Percentiles rank a stretch among this genome's conserved stretches.
Conservation (phyloP, 805 yeast species). For the Zygosaccharomyces kombuchaensis region DNA sequence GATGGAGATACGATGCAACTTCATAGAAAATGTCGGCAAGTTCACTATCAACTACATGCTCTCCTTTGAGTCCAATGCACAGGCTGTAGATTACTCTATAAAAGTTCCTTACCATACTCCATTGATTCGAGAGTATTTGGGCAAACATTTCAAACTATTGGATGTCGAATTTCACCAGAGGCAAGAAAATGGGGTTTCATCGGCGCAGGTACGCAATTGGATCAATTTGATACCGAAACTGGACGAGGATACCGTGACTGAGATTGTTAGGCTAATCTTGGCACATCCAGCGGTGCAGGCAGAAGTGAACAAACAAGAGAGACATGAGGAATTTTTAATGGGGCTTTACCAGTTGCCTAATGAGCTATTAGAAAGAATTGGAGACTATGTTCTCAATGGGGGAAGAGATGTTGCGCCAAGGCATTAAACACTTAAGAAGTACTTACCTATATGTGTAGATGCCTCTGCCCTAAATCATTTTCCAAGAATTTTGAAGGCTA, state of each 20-base stretch:
- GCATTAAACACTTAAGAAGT: not conserved
- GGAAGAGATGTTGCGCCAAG: not conserved
- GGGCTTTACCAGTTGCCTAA: conserved; percentile 27
- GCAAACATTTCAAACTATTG: conserved; percentile 75
- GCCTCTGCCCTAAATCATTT: not conserved
- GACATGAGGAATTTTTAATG: conserved; percentile 23
- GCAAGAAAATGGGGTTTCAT: conserved; percentile 31
- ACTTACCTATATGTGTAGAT: not conserved
- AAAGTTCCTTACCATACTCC: conserved; percentile 69
- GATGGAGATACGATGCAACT: conserved; percentile 66
- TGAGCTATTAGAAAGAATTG: conserved; percentile 17
- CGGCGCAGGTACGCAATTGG: conserved; percentile 31
- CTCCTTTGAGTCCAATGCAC: conserved; percentile 69
- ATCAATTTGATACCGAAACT: conserved; percentile 12
- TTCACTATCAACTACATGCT: conserved; percentile 77
- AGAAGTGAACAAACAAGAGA: conserved; percentile 20
- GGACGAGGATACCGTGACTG: conserved; percentile 27
- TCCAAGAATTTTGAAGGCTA: not conserved
- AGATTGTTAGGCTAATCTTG: conserved; percentile 23
- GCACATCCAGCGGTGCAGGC: conserved; percentile 25
- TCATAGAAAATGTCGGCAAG: conserved; percentile 79
- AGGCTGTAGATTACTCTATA: conserved; percentile 69
- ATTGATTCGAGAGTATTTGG: conserved; percentile 56
- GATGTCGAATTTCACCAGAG: conserved; percentile 36
- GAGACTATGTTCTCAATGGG: conserved; percentile 8